A percentile compares a stretch with the other conserved stretches of the same genome.
These are phyloP conservation scores for Bipolaris sorokiniana DNA, from an alignment of 2,329 filamentous ascomycete genomes.

Conservation along the genomic window DNA sequence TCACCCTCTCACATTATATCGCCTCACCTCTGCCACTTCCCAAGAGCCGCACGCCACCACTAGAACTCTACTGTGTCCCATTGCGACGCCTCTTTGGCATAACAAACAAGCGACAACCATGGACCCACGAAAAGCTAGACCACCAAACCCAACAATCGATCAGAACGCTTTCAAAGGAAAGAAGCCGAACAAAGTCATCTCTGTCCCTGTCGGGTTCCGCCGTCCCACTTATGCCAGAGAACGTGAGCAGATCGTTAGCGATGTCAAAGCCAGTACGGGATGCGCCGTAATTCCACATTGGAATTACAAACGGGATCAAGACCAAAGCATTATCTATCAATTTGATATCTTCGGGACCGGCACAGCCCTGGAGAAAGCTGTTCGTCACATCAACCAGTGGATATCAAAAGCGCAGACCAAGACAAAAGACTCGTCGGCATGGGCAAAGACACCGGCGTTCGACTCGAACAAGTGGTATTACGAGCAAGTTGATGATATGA, in stretches of 20 bases:
- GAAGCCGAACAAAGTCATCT: conserved; percentile 28
- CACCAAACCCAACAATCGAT: not conserved
- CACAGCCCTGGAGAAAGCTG: conserved; percentile 25
- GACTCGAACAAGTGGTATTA: conserved; percentile 33
- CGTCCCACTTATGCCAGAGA: conserved; percentile 23
- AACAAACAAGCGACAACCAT: not conserved
- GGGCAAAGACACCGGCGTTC: conserved; percentile 38
- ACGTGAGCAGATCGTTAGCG: conserved; percentile 17
- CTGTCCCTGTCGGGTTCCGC: conserved; percentile 29
- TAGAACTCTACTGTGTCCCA: not conserved
- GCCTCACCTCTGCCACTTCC: not conserved
- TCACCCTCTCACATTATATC: conserved; percentile 3
- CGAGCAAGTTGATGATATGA: conserved; percentile 21
- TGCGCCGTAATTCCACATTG: conserved; percentile 27
- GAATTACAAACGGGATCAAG: not conserved
- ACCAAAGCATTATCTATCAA: conserved; percentile 16
- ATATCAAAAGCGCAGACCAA: conserved; percentile 30
- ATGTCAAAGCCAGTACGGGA: conserved; percentile 25
- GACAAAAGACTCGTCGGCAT: conserved; percentile 29
- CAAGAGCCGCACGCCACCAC: not conserved
- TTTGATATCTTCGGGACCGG: conserved; percentile 38
- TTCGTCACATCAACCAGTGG: conserved; percentile 36
- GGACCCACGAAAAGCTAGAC: not conserved
- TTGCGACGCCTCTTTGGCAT: not conserved
- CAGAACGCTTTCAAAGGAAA: conserved; percentile 3